These are phyloP conservation scores for Scutellaria barbata DNA, from an alignment of 257 asterid species.

Conservation along the genomic window DNA sequence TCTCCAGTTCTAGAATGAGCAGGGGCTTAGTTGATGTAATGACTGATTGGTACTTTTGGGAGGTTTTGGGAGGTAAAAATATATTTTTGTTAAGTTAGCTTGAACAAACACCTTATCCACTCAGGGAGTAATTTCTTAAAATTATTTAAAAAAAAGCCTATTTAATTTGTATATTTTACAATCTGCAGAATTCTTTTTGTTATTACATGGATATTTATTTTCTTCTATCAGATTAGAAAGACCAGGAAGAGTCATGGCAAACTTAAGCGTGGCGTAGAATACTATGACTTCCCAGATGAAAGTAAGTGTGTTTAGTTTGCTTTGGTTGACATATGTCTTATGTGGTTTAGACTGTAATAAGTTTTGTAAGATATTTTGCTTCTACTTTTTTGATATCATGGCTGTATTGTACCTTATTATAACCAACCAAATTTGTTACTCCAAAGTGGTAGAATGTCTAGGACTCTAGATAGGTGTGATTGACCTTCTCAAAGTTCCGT, in stretches of 20 bases:
- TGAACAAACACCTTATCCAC: too few species aligned
- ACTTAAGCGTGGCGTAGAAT: conserved; percentile 39
- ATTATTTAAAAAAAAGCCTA: background rate
- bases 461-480: too few species aligned
- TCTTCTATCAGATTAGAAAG: conserved; percentile 50
- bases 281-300: conserved; percentile 67
- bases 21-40: too few species aligned
- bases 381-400: conserved; percentile 21
- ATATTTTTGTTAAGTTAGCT: background rate
- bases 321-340: background rate
- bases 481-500: too few species aligned
- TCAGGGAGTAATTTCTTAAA: too few species aligned
- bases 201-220: conserved; percentile 26
- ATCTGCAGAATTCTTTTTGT: conserved; percentile 26
- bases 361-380: conserved; percentile 12
- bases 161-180: background rate
- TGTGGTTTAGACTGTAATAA: conserved; percentile 7
- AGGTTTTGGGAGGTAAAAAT: background rate
- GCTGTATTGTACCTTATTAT: background rate
- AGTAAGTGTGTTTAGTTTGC: conserved; percentile 48
- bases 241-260: conserved; percentile 33
- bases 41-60: background rate
- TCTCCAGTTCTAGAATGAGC: too few species aligned
- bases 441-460: too few species aligned
- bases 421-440: background rate